A percentile compares a stretch with the other conserved stretches of the same genome.
phyloP scores from a whole-genome alignment of 441 rosid species.

The Erodium moschatum region DNA sequence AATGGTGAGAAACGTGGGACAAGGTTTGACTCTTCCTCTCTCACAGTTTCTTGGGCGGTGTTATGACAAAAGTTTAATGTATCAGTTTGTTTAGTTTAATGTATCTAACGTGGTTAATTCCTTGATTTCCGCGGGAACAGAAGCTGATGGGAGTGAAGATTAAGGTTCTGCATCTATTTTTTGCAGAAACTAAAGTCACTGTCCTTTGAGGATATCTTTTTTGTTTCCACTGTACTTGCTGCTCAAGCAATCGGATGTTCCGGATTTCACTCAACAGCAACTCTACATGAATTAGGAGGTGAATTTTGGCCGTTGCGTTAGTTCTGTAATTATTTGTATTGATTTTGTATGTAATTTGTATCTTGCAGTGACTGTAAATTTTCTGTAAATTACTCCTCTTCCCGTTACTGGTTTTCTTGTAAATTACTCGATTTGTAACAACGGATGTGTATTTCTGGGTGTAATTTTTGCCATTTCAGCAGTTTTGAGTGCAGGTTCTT shows the following conservation, averaged over 20 bases:
- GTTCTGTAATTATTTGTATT: neutral
- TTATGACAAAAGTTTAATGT: too few species aligned
- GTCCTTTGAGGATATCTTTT: neutral
- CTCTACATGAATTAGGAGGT: neutral
- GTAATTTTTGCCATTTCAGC: too few species aligned
- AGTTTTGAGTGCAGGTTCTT: too few species aligned
- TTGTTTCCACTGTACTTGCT: neutral
- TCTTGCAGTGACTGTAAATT: neutral
- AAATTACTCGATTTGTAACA: too few species aligned
- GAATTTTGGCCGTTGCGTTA: neutral
- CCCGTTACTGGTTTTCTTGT: too few species aligned
- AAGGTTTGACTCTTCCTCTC: neutral
- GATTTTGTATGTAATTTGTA: neutral
- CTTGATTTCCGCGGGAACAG: neutral
- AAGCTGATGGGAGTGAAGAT: neutral
- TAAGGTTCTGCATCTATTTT: too few species aligned
- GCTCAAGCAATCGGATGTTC: neutral
- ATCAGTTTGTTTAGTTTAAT: too few species aligned
- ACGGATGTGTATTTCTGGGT: too few species aligned
- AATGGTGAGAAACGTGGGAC: slow-evolving; percentile 1
- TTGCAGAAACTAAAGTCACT: neutral
- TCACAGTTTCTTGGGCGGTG: neutral
- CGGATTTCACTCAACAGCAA: neutral
- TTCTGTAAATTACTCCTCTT: neutral
- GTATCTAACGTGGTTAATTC: neutral